phyloP scores from a whole-genome alignment of 768 basidiomycete genomes.

The Mycena sanguinolenta region DNA sequence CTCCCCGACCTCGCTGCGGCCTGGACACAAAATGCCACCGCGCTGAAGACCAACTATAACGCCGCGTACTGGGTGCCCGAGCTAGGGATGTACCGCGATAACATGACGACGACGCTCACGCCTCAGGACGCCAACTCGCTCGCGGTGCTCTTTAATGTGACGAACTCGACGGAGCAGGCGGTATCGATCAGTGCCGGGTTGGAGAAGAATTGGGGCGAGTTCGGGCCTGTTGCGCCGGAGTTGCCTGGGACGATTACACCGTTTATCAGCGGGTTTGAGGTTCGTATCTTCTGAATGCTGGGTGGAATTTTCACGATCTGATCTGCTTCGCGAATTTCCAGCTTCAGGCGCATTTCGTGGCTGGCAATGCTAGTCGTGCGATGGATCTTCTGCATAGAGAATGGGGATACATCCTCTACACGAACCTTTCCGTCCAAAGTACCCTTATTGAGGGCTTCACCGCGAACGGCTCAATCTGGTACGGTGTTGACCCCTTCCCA shows the following conservation, averaged over 20 bases:
- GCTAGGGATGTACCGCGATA: conserved; percentile 63
- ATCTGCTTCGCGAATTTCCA: no score
- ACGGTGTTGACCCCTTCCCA: no score
- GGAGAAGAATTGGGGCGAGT: conserved; percentile 62
- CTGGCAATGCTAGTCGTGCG: conserved; percentile 59
- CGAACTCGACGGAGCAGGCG: conserved; percentile 52
- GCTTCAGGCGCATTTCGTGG: conserved; percentile 42
- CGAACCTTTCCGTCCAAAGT: conserved; percentile 54
- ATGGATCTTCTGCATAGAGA: conserved; percentile 60
- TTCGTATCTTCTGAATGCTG: conserved; percentile 35
- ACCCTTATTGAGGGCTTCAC: conserved; percentile 64
- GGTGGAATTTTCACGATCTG: no score
- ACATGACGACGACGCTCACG: conserved; percentile 55
- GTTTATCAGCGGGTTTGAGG: conserved; percentile 66
- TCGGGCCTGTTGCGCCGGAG: conserved; percentile 63
- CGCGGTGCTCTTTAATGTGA: conserved; percentile 62
- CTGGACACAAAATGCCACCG: conserved; percentile 60
- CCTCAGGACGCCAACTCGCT: conserved; percentile 67
- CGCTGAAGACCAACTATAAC: conserved; percentile 65
- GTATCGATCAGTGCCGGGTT: conserved; percentile 57
- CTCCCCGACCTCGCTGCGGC: conserved; percentile 48
- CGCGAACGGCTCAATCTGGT: conserved; percentile 61
- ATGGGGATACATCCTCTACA: conserved; percentile 68
- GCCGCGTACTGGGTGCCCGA: conserved; percentile 63
- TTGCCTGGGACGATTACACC: conserved; percentile 65